A percentile compares a stretch with the other conserved stretches of the same genome.
phyloP scores from a whole-genome alignment of 805 yeast species.

The Torulaspora indica region DNA sequence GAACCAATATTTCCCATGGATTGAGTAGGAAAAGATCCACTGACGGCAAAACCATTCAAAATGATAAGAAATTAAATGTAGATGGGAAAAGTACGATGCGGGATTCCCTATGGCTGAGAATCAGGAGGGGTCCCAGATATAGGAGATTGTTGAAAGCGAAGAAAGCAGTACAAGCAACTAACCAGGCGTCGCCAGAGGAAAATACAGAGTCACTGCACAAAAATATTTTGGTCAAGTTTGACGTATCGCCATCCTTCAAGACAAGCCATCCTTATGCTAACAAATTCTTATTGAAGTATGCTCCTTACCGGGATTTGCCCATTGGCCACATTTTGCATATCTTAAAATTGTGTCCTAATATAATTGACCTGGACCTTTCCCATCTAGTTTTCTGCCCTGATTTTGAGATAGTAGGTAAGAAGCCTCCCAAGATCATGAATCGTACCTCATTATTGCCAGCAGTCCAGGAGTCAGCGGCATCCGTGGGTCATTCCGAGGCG shows the following conservation, averaged over 20 bases:
- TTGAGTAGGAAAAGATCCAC: conserved; percentile 1
- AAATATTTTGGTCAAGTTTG: conserved; percentile 6
- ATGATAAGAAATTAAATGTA: background rate
- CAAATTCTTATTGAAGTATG: conserved; percentile 56
- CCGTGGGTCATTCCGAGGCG: conserved; percentile 12
- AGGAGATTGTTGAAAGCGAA: conserved; percentile 11
- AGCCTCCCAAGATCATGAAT: conserved; percentile 10
- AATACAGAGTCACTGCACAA: conserved; percentile 1
- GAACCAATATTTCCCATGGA: background rate
- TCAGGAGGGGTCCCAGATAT: conserved; percentile 16
- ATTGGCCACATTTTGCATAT: conserved; percentile 69
- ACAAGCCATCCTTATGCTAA: conserved; percentile 56
- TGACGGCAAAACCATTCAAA: background rate
- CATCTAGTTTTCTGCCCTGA: conserved; percentile 62
- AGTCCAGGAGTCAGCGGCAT: conserved; percentile 17
- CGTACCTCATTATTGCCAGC: conserved; percentile 21
- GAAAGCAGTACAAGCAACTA: background rate
- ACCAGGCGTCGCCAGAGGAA: background rate
- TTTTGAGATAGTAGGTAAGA: conserved; percentile 40
- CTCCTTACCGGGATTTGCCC: conserved; percentile 71
- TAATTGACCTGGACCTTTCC: conserved; percentile 53
- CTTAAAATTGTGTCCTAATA: conserved; percentile 60
- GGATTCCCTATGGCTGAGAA: conserved; percentile 22
- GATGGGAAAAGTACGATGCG: conserved; percentile 2
- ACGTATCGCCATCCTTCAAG: conserved; percentile 4